Base-by-base conservation (phyloP, 2,329 filamentous ascomycete species). In the Fusarium bulbicola region DNA sequence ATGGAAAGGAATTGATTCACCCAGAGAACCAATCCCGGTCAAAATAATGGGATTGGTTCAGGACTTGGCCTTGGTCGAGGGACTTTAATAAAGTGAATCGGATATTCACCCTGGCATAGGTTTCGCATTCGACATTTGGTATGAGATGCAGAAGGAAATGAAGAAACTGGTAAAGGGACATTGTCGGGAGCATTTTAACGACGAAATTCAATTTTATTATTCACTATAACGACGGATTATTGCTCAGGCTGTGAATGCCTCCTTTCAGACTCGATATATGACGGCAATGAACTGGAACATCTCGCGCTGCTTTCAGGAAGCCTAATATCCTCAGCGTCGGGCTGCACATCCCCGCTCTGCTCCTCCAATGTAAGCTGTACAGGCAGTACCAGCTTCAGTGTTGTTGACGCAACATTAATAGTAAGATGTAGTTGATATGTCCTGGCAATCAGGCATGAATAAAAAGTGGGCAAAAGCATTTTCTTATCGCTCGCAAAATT, bases 391-490 rank as follows among this genome's bases (percentile, higher is more conserved):
- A 67, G 34, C 32, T 60, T 67, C 14, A 67, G 42, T 2, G 52
- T n/a, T 16, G 47, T 24, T 6, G 64, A 59, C 14, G 45, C 52
- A 28, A 66, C 15, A 15, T 24, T 34, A 7, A 67, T 32, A 16
- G 34, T 60, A 21, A 66, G 6, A 34, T 67, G 52, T n/a, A 67
- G 9, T 24, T 67, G 64, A 24, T 67, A 67, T 34, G 62, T 59
- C 32, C 62, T 67, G 28, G 64, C 52, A 52, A 59, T 8, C 18
- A 67, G 28, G 15, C 64, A 67, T 18, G 64, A 67, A 34, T 67
- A 66, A 43, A 67, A 67, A 13, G 62, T 67, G 4, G 64, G 64
- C 28, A 67, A 13, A 32, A 67, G 66, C 21, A 66, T 52, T 43
- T 40, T 67, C 26, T 66, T 67, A 34, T 60, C 52, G 45, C 45